Evolutionary conservation across 352 stramenopile genomes (phyloP), one percentile per base, ranked within the genome.

Genomic region (Globisporangium paddicum): DNA sequence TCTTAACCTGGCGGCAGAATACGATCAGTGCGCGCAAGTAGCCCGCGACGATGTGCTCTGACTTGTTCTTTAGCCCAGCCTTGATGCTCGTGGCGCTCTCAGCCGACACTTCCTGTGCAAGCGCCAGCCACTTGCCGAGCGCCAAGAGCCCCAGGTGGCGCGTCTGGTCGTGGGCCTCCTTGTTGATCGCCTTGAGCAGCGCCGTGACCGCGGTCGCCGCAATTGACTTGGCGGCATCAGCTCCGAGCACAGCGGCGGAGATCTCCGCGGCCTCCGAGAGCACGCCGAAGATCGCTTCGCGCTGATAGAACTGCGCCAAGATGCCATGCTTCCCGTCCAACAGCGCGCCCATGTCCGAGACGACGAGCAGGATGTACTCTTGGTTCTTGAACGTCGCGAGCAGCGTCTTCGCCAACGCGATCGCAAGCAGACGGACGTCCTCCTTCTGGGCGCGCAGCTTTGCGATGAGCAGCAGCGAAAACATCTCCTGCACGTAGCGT

Each of bases 291-390:
- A 70, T 77, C 3, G 80, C 80, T 53, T 93, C 81, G 37, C 86
- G 82, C 68, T 90, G 82, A 64, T 94, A 96, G 44, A 94, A 96
- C 63, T 96, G 86, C n/a, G 86, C 86, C 32, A 96, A 64, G 34
- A 96, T 73, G 28, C 86, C 86, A 49, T 90, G 77, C 51, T 94
- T 93, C 28, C 85, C 85, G 30, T 93, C 83, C 35, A 94, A 48
- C 55, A 96, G 65, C 0, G 71, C 71, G 2, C 68, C 64, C 58
- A 94, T 73, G 16, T 85, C 66, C 0, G 66, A 55, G 44, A 93
- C 72, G 14, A 96, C 66, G 44, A 73, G 55, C 57, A 74, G 55
- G 44, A 93, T 76, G 50, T 80, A 68, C 19, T 83, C 67, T 10
- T 75, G 71, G 53, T 76, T 69, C 44, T 68, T 62, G 62, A 89